phyloP scores from a whole-genome alignment of 441 rosid species.

The Euphorbia neoarborescens region DNA sequence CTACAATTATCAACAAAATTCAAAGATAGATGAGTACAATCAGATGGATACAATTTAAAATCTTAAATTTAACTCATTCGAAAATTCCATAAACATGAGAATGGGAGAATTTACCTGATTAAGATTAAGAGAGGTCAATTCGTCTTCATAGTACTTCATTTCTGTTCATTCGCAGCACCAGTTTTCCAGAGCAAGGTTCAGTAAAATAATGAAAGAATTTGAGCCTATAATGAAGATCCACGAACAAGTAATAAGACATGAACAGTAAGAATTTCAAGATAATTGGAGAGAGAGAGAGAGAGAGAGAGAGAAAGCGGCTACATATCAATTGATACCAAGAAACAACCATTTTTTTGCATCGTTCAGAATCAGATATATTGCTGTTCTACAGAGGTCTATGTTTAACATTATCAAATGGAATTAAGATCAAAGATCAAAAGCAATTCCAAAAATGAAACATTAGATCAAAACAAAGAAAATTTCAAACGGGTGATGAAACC shows the following conservation, averaged over 20 bases:
- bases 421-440: background rate
- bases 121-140: conserved; percentile 70
- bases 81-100: background rate
- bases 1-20: conserved; percentile 28
- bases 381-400: no score
- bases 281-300: no score
- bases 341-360: no score
- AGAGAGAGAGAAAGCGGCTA: no score
- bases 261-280: no score
- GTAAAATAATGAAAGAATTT: background rate
- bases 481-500: background rate
- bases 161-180: conserved; percentile 85
- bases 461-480: background rate
- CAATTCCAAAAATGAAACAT: background rate
- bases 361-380: no score
- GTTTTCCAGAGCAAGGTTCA: background rate
- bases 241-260: background rate
- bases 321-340: no score
- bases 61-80: background rate
- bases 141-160: conserved; percentile 88
- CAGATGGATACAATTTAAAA: background rate
- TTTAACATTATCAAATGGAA: no score
- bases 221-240: background rate
- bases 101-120: conserved; percentile 43
- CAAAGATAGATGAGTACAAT: background rate